A percentile compares a stretch with the other conserved stretches of the same genome.
Conservation (phyloP, 2,329 filamentous ascomycete genomes). For the Exserohilum turcica region DNA sequence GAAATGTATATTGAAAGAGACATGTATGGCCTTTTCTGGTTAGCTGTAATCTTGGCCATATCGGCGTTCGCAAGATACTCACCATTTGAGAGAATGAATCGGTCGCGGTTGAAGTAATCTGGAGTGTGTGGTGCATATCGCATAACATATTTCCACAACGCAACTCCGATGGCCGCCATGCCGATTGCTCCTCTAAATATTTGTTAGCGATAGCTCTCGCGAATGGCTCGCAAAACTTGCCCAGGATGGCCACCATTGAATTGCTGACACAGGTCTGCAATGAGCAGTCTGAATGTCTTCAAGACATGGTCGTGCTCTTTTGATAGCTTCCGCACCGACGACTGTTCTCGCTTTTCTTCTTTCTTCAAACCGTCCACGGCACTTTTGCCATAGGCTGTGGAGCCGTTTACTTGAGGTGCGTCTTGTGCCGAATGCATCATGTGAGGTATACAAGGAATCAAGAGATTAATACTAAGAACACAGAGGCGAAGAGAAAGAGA, state of each 20-base stretch:
- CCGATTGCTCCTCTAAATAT: slow-evolving; percentile 51
- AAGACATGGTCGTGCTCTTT: slow-evolving; percentile 22
- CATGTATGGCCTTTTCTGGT: slow-evolving; percentile 51
- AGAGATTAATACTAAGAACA: background rate
- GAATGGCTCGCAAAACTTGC: slow-evolving; percentile 33
- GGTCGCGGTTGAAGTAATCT: slow-evolving; percentile 65
- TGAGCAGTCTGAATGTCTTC: slow-evolving; percentile 18
- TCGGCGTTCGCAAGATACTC: background rate
- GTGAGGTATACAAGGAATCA: background rate
- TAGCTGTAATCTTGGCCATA: background rate
- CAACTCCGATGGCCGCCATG: slow-evolving; percentile 66
- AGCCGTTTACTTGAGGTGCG: slow-evolving; percentile 16
- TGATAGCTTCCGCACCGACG: slow-evolving; percentile 4
- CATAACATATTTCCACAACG: slow-evolving; percentile 68
- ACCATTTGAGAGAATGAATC: slow-evolving; percentile 67
- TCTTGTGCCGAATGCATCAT: slow-evolving; percentile 28
- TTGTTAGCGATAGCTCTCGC: background rate
- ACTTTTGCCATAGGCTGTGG: slow-evolving; percentile 13
- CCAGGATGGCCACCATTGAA: slow-evolving; percentile 71
- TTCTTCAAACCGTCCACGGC: slow-evolving; percentile 5
- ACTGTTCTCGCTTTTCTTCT: slow-evolving; percentile 46
- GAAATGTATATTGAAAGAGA: slow-evolving; percentile 59
- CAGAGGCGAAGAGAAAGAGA: background rate
- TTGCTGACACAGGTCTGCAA: slow-evolving; percentile 70
- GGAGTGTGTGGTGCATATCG: slow-evolving; percentile 62